A percentile compares a stretch with the other conserved stretches of the same genome.
These are phyloP conservation scores for Teratosphaeria epicoccoides DNA, from an alignment of 2,329 filamentous ascomycete genomes.

Conservation along the genomic window DNA sequence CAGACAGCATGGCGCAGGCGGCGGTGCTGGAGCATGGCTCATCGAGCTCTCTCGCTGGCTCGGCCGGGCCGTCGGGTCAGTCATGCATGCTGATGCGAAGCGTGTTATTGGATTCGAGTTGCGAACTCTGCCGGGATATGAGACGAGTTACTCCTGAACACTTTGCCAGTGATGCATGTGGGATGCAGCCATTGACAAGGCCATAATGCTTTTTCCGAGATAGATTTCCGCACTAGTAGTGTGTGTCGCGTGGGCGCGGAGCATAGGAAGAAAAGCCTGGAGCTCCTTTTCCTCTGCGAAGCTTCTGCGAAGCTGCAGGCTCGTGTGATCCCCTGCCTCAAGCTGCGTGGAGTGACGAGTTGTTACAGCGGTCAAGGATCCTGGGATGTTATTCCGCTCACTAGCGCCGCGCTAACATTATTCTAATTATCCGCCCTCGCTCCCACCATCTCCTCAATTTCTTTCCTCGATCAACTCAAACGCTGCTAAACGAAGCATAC, in stretches of 20 bases:
- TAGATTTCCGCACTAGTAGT: too few relatives aligned
- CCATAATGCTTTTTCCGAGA: too few relatives aligned
- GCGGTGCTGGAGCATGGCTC: too few relatives aligned
- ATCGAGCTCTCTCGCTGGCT: too few relatives aligned
- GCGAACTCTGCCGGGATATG: background rate
- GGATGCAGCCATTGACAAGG: too few relatives aligned
- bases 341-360: background rate
- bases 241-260: background rate
- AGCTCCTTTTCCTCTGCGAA: background rate
- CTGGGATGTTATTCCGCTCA: background rate
- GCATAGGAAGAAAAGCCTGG: background rate
- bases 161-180: too few relatives aligned
- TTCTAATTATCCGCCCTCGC: background rate
- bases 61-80: background rate
- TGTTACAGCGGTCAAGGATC: background rate
- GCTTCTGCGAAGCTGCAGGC: background rate
- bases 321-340: background rate
- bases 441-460: background rate
- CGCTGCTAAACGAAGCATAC: background rate
- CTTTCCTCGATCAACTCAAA: background rate
- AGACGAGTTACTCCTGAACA: background rate
- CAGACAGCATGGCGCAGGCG: background rate
- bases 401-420: background rate
- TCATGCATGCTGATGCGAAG: background rate
- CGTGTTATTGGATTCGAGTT: background rate